phyloP scores from a whole-genome alignment of 208 protist genomes.

The Angomonas deanei region DNA sequence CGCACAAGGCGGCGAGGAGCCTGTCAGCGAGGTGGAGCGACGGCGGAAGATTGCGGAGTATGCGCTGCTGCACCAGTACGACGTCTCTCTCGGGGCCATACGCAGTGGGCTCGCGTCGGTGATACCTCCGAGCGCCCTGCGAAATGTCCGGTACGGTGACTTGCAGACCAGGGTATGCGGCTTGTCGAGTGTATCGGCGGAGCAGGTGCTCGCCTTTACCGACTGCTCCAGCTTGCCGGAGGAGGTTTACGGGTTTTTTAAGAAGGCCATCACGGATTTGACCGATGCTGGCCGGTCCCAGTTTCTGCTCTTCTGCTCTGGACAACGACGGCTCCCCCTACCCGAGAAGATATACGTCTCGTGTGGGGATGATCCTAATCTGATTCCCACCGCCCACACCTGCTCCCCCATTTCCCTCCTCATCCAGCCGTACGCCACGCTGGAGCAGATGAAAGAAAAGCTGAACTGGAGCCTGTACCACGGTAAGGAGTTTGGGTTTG shows the following conservation, averaged over 20 bases:
- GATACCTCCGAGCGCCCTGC: slow-evolving; percentile 38
- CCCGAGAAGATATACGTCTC: slow-evolving; percentile 75
- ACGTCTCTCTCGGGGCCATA: slow-evolving; percentile 58
- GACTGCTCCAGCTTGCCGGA: slow-evolving; percentile 47
- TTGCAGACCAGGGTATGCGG: slow-evolving; percentile 80
- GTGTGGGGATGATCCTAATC: slow-evolving; percentile 68
- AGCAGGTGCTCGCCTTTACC: slow-evolving; percentile 67
- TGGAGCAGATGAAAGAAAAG: slow-evolving; percentile 42
- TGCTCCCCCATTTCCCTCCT: slow-evolving; percentile 84
- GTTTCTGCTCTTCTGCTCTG: slow-evolving; percentile 84
- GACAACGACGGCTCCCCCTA: slow-evolving; percentile 75
- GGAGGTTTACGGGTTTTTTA: slow-evolving; percentile 43
- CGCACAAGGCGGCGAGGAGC: slow-evolving; percentile 12
- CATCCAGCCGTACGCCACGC: slow-evolving; percentile 67
- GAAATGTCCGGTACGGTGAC: slow-evolving; percentile 75
- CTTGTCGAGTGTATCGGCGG: slow-evolving; percentile 27
- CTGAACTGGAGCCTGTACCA: slow-evolving; percentile 62
- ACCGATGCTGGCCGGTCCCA: slow-evolving; percentile 44
- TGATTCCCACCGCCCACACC: slow-evolving; percentile 82
- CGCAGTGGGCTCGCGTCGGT: slow-evolving; percentile 64
- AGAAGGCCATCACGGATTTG: slow-evolving; percentile 49
- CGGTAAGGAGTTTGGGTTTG: slow-evolving; percentile 77
- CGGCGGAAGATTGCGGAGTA: slow-evolving; percentile 46
- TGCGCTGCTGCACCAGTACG: slow-evolving; percentile 78
- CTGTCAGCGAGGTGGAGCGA: slow-evolving; percentile 12